Base-by-base conservation (phyloP, 305 asterid genomes). In the Fraxinus greggii region DNA sequence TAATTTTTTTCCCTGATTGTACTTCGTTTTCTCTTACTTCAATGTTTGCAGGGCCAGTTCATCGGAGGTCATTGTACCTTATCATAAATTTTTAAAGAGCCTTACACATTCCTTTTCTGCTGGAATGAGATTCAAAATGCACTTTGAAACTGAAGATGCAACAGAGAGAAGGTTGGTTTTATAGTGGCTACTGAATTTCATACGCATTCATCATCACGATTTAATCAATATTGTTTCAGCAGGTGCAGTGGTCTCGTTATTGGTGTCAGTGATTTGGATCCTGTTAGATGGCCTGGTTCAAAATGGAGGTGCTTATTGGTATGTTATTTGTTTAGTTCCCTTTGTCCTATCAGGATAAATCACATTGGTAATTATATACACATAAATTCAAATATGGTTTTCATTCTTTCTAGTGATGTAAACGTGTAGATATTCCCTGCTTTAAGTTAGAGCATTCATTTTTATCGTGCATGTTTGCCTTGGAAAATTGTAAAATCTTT, bases 271-370 rank as follows among this genome's bases (percentile, higher is more conserved):
- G 98, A 95, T 54, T 88, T 85, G 79, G 99, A 97, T 86, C 97
- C 97, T 38, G 88, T 86, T 78, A 87, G 95, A 84, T 97, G 99
- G 99, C 94, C 97, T 69, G 93, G 93, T 84, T 97, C 99, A 32
- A 97, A 91, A 86, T 97, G 99, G 99, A 93, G 92, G 86, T 89
- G 93, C 89, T 84, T 97, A 78, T 79, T 92, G 97, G 99, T 97
- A 91, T 40, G 89, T 78, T 3, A 7, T 77, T 78, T 24, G 45
- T 61, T 31, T 0, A 2, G 32, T 76, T 54, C 65, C 31, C 17
- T 75, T 32, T 75, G 12, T 35, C 63, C 17, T 5, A 2, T 31
- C 42, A 15, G 75, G 26, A 70, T 70, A 31, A 69, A 28, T 79
- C 31, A 67, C 59, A 7, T 19, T 24, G 59, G 13, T 48, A 45